These are phyloP conservation scores for Niebla homalea DNA, from an alignment of 495 filamentous ascomycete genomes.

Conservation along the genomic window DNA sequence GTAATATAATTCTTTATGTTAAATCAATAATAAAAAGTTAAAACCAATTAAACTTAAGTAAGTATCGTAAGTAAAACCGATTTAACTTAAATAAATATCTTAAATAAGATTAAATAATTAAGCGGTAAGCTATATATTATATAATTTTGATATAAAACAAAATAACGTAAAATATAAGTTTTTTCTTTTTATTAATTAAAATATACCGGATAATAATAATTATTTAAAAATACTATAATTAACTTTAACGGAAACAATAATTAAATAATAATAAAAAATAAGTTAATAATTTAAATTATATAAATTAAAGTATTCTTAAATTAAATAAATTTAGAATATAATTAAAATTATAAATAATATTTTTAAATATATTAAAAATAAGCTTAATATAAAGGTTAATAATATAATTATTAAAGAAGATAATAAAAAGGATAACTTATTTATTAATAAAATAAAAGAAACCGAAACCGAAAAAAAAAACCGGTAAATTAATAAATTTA, in stretches of 20 bases:
- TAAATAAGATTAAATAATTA: neutral
- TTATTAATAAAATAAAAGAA: neutral
- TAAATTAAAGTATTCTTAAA: conserved; percentile 1
- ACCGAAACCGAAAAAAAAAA: neutral
- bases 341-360: neutral
- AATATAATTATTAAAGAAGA: neutral
- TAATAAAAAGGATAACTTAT: neutral
- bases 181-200: no score
- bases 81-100: no score
- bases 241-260: neutral
- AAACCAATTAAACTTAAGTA: neutral
- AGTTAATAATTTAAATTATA: neutral
- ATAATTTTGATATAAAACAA: no score
- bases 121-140: neutral
- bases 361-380: no score
- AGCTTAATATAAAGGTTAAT: neutral
- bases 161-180: neutral
- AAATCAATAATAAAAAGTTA: neutral
- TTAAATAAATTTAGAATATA: conserved; percentile 2
- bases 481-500: neutral
- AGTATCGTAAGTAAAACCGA: no score
- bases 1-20: neutral
- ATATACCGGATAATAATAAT: no score
- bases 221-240: neutral
- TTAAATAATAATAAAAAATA: neutral